These are phyloP conservation scores for Neurospora sp. DNA, from an alignment of 495 filamentous ascomycete genomes.

Conservation along the genomic window DNA sequence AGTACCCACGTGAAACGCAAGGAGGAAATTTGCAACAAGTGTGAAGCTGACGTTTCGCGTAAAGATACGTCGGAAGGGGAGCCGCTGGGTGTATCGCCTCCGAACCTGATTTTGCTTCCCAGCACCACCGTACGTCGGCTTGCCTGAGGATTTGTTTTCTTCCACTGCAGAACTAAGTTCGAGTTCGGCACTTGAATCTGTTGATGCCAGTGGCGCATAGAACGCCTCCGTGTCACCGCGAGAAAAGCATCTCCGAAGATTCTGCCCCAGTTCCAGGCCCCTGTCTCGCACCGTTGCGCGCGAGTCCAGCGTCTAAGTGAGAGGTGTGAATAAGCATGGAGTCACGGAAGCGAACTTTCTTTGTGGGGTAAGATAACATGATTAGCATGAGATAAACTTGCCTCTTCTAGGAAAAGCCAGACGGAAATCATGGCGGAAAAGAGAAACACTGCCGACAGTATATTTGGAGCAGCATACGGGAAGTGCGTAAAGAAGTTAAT, in stretches of 20 bases:
- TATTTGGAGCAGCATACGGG: conserved; percentile 68
- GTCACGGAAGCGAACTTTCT: background rate
- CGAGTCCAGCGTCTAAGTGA: conserved; percentile 40
- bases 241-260: conserved; percentile 14
- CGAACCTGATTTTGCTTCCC: conserved; percentile 6
- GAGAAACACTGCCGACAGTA: conserved; percentile 62
- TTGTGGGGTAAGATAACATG: background rate
- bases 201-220: conserved; percentile 12
- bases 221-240: background rate
- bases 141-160: background rate
- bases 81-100: conserved; percentile 27
- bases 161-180: background rate
- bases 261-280: conserved; percentile 32
- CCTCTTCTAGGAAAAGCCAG: conserved; percentile 62
- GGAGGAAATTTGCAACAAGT: conserved; percentile 55
- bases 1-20: conserved; percentile 69
- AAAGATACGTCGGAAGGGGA: conserved; percentile 70
- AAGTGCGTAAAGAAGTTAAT: conserved; percentile 56
- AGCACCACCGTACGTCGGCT: background rate
- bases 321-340: conserved; percentile 10
- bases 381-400: conserved; percentile 18
- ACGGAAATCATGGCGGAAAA: conserved; percentile 43
- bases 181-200: conserved; percentile 1
- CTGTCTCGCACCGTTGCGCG: conserved; percentile 38
- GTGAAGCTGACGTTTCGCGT: conserved; percentile 63